A percentile compares a stretch with the other conserved stretches of the same genome.
Evolutionary conservation across 2,329 filamentous ascomycete genomes (phyloP).

Genomic region (Biscogniauxia mediterranea): DNA sequence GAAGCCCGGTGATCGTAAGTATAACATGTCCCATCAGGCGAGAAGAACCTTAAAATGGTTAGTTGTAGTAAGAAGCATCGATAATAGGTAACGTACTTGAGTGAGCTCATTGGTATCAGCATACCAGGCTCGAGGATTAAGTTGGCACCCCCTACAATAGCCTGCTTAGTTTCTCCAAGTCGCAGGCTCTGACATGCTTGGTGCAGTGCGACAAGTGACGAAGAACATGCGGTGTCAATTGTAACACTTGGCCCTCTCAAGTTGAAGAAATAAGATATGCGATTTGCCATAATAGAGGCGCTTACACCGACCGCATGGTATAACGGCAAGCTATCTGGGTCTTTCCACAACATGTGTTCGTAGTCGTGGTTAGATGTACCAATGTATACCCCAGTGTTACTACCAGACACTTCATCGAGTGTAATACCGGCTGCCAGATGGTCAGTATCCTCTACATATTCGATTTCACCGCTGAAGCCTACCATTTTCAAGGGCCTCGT

Average conservation of each 20-base stretch:
- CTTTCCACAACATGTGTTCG: constrained; percentile 1
- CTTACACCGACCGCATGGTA: constrained; percentile 49
- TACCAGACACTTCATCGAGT: background rate
- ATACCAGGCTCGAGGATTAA: constrained; percentile 29
- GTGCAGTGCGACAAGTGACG: constrained; percentile 53
- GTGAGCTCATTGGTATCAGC: constrained; percentile 2
- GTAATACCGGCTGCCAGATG: constrained; percentile 1
- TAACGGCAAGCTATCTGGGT: background rate
- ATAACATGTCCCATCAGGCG: constrained; percentile 9
- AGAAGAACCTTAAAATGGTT: constrained; percentile 3
- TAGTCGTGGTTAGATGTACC: constrained; percentile 3
- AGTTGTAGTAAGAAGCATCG: background rate
- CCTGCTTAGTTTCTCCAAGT: constrained; percentile 42
- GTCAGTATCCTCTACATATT: background rate
- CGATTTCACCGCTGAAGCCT: background rate
- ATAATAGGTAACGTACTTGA: background rate
- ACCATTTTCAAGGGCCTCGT: constrained; percentile 11
- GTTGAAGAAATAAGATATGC: constrained; percentile 55
- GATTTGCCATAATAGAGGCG: constrained; percentile 53
- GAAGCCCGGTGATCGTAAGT: constrained; percentile 7
- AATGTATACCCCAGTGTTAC: constrained; percentile 2
- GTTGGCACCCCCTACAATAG: constrained; percentile 27
- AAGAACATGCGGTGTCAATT: constrained; percentile 59
- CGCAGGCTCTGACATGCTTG: constrained; percentile 50
- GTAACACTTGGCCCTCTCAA: constrained; percentile 56